A percentile compares a stretch with the other conserved stretches of the same genome.
Evolutionary conservation across 2,329 filamentous ascomycete species (phyloP).

Genomic region (Penicillium sclerotiorum): DNA sequence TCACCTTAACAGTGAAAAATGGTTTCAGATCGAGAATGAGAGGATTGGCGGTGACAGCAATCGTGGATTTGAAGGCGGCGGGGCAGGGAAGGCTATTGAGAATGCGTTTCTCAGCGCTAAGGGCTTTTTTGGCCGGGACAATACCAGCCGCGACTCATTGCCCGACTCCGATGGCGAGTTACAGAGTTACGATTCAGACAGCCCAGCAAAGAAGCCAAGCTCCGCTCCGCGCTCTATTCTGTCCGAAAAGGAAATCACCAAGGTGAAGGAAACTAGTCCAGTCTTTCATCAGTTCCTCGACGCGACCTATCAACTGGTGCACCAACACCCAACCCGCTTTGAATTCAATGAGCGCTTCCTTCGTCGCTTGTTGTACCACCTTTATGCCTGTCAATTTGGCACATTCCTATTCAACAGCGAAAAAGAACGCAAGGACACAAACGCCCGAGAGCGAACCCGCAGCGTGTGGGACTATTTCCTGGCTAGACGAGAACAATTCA

Average conservation of each 20-base stretch:
- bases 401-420: constrained; percentile 96
- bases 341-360: constrained; percentile 97
- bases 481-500: constrained; percentile 75
- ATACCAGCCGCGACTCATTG: constrained; percentile 65
- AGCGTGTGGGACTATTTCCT: constrained; percentile 98
- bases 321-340: constrained; percentile 84
- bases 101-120: constrained; percentile 82
- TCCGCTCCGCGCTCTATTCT: constrained; percentile 35
- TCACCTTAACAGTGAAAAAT: constrained; percentile 85
- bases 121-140: constrained; percentile 84
- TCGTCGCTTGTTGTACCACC: constrained; percentile 83
- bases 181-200: constrained; percentile 53
- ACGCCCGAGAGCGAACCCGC: constrained; percentile 70
- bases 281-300: constrained; percentile 98
- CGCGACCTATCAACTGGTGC: constrained; percentile 84
- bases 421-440: constrained; percentile 75
- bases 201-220: constrained; percentile 39
- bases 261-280: constrained; percentile 85
- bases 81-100: constrained; percentile 73
- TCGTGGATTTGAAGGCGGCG: constrained; percentile 44
- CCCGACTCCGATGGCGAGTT: constrained; percentile 63
- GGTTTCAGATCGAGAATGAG: constrained; percentile 88
- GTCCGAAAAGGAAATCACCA: constrained; percentile 68
- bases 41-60: constrained; percentile 60
- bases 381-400: constrained; percentile 95